Conservation (phyloP, 2,329 filamentous ascomycete species). For the Colletotrichum chrysophilum region DNA sequence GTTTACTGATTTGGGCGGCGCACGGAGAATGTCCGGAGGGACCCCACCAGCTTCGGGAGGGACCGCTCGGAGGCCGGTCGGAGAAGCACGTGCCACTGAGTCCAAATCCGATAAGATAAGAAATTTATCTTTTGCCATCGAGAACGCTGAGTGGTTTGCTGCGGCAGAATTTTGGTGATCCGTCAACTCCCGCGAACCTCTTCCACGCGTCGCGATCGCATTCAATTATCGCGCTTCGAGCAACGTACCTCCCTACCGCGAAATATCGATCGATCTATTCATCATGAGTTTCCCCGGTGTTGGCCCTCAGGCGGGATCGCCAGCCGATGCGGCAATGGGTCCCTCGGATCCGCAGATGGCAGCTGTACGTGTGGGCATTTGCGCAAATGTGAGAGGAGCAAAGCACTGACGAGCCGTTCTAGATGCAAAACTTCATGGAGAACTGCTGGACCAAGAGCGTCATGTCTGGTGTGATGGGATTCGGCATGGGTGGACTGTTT, state of each 20-base stretch:
- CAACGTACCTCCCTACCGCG: background rate
- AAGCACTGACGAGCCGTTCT: constrained; percentile 2
- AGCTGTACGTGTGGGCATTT: constrained; percentile 39
- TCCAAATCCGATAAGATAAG: constrained; percentile 11
- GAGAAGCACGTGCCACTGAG: constrained; percentile 4
- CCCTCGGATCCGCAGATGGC: constrained; percentile 59
- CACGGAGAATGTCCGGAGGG: background rate
- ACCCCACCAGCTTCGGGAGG: background rate
- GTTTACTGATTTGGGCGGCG: background rate
- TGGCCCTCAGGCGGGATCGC: background rate
- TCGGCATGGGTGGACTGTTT: constrained; percentile 91
- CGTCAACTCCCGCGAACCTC: constrained; percentile 16
- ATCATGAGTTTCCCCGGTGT: constrained; percentile 44
- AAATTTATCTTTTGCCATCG: background rate
- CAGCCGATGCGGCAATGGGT: constrained; percentile 31
- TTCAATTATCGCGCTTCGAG: background rate
- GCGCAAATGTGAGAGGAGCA: background rate
- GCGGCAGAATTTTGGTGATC: constrained; percentile 44
- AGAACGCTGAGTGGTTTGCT: constrained; percentile 33
- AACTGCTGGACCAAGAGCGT: constrained; percentile 88
- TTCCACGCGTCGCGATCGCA: constrained; percentile 8
- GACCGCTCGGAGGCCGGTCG: background rate
- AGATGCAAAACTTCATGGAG: constrained; percentile 89
- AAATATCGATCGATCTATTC: background rate
- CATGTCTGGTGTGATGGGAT: constrained; percentile 92